Base-by-base conservation (phyloP, 2,329 filamentous ascomycete species). In the Thelonectria rubi region DNA sequence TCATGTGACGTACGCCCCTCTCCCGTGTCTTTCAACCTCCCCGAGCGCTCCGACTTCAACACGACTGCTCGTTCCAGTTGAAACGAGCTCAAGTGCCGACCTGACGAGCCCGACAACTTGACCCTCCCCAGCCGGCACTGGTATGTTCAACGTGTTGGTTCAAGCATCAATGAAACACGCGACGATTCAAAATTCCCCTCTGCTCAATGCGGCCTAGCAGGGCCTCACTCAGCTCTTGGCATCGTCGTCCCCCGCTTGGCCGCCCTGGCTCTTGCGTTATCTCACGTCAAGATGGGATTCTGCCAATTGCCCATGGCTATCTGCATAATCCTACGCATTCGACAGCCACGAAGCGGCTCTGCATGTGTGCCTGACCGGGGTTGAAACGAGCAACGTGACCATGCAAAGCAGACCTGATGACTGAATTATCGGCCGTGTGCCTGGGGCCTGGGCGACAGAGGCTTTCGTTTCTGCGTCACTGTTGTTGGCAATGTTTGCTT, bases 1-100 rank as follows among this genome's bases (percentile, higher is more conserved):
- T 58, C 69, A 71, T 67, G 69, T 70, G 68, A 70, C 63, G 57
- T 64, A 62, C 51, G 10, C 48, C 55, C 55, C 55, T 65, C 62
- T 50, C 62, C 48, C 26, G 26, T 30, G 2, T 30, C 45, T 47
- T 43, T 24, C 45, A 30, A 47, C 37, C 52, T 37, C 45, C 46
- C 53, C 55, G 50, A 51, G 48, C 37, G 34, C 51, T 55, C 62
- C 53, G 55, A 55, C 62, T 32, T 32, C 32, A 12, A 61, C 46
- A 63, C 51, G 26, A 30, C 55, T 58, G 54, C 40, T 30, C 48
- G 24, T 55, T 55, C 43, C 42, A 34, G 55, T 43, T 45, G 42
- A 18, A 43, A 45, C 26, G 46, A 55, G 50, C 50, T 32, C 14
- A 21, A 60, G 55, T 46, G 62, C 65, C 62, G 60, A 66, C 26